Evolutionary conservation across 768 basidiomycete genomes (phyloP), one percentile per base, ranked within the genome.

Genomic region (Lactarius vividus): DNA sequence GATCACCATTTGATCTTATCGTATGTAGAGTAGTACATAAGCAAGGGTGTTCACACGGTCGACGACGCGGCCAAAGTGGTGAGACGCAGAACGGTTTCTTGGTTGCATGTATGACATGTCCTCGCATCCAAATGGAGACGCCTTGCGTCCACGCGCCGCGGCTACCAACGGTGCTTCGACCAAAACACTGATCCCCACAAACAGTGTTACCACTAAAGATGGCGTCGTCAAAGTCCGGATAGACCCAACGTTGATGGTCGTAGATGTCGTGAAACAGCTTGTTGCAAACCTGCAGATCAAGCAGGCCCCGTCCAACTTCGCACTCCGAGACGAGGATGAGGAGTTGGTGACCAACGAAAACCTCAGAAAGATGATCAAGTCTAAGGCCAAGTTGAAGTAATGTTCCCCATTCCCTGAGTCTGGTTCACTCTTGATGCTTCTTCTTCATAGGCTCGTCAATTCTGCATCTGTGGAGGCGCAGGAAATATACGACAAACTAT

Each of bases 291-390:
- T 96, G 69, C 87, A 89, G 75, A 86, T 94, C 64, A 85, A 85
- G 64, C 91, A 91, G 44, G 82, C 89, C 0, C 83, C 91, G 1
- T 81, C 83, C 1, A 78, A 89, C 68, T 94, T 85, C 73, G 89
- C 92, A 1, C 75, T 96, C 65, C 82, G 94, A 71, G 92, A 95
- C 73, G 90, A 92, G 70, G 84, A 82, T 18, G 90, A 91, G 66
- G 91, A 91, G 69, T 76, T 96, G 56, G 88, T 97, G 20, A 95
- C 92, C 31, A 89, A 91, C 71, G 92, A 94, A 69, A 96, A 95
- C 73, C 74, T 97, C 72, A 82, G 86, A 73, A 87, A 84, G 77
- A 91, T 89, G 79, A 91, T 95, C 70, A 89, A 84, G 76, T 81
- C 82, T 46, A 94, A 91, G 75, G 84, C 82, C 57, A 86, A 89